A percentile compares a stretch with the other conserved stretches of the same genome.
phyloP scores from a whole-genome alignment of 371 early-diverging fungal species.

The Capniomyces stellatus region DNA sequence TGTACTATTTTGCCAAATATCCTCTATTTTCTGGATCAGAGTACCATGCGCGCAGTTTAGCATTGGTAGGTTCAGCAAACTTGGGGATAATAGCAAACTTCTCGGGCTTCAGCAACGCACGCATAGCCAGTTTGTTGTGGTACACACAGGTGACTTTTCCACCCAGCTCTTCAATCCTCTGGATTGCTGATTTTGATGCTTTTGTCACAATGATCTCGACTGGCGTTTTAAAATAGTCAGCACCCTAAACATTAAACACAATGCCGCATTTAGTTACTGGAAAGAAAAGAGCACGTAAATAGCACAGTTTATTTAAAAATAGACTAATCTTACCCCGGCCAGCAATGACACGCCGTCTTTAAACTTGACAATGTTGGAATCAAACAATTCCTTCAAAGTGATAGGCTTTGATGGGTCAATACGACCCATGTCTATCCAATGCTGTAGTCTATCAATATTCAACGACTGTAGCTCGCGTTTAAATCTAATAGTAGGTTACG shows the following conservation, averaged over 20 bases:
- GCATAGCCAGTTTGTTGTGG: constrained; percentile 54
- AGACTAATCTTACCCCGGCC: too few species aligned
- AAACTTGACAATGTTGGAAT: constrained; percentile 54
- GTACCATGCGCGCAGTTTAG: constrained; percentile 32
- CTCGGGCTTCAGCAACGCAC: constrained; percentile 60
- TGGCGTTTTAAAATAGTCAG: constrained; percentile 34
- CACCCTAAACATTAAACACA: too few species aligned
- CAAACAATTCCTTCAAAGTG: constrained; percentile 63
- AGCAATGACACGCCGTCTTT: constrained; percentile 76
- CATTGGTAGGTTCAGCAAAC: constrained; percentile 33
- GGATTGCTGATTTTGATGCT: constrained; percentile 65
- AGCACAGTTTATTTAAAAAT: too few species aligned
- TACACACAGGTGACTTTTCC: constrained; percentile 70
- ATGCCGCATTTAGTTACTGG: too few species aligned
- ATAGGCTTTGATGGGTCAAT: constrained; percentile 65
- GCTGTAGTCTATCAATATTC: constrained; percentile 76
- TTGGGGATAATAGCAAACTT: constrained; percentile 52
- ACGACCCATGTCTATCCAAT: constrained; percentile 74
- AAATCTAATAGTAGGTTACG: too few species aligned
- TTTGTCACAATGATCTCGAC: constrained; percentile 71
- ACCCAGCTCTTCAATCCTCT: constrained; percentile 62
- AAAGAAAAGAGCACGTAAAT: too few species aligned
- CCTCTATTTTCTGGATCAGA: constrained; percentile 44
- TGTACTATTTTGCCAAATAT: constrained; percentile 34
- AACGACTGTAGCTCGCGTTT: constrained; percentile 44